phyloP scores from a whole-genome alignment of 2,329 filamentous ascomycete genomes.

The Colletotrichum nymphaeae region DNA sequence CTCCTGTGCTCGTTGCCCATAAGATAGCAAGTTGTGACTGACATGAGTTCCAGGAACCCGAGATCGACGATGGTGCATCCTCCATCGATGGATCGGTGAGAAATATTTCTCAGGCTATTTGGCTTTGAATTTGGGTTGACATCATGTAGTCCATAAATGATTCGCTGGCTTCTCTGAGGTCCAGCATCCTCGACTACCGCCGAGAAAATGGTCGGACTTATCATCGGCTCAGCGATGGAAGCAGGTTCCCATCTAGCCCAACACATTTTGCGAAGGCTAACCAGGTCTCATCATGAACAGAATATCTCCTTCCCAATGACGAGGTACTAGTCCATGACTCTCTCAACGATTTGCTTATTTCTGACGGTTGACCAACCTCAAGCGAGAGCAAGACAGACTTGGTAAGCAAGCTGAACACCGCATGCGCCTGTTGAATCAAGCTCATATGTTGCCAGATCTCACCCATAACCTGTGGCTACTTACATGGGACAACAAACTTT shows the following conservation, averaged over 20 bases:
- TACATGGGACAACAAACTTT: conserved; percentile 45
- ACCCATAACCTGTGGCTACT: conserved; percentile 49
- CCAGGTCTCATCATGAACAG: not conserved
- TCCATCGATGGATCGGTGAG: not conserved
- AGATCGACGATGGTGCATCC: not conserved
- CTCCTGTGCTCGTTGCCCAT: no score
- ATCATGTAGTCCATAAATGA: not conserved
- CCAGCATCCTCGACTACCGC: conserved; percentile 14
- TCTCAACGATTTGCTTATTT: not conserved
- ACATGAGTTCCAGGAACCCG: not conserved
- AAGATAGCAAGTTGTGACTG: not conserved
- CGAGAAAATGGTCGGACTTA: conserved; percentile 24
- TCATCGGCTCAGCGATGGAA: conserved; percentile 40
- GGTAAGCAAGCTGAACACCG: not conserved
- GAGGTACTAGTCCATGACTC: not conserved
- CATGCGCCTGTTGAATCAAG: not conserved
- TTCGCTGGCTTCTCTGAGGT: not conserved
- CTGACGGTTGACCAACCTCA: not conserved
- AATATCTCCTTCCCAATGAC: conserved; percentile 24
- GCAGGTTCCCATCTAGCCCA: not conserved
- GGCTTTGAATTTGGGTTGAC: not conserved
- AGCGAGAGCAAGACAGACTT: conserved; percentile 24
- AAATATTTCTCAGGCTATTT: not conserved
- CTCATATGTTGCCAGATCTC: conserved; percentile 40
- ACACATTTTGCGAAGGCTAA: not conserved